Conservation (phyloP, 2,329 filamentous ascomycete species). For the Hansfordia pulvinata region DNA sequence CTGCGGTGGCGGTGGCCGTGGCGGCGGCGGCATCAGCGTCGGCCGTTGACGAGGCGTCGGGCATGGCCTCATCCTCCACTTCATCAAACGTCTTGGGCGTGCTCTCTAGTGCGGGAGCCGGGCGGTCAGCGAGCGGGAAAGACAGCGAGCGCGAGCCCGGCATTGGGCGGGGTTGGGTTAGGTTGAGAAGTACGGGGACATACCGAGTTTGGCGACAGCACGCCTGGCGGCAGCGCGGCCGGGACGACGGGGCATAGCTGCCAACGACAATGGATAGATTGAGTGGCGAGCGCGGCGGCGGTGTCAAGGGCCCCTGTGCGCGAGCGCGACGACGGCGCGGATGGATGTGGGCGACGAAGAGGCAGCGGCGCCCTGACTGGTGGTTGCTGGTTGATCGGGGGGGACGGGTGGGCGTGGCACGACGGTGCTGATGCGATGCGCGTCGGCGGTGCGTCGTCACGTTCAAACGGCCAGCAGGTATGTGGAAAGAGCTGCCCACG, state of each 20-base stretch:
- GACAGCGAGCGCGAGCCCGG: not conserved
- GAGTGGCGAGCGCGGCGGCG: too few species aligned
- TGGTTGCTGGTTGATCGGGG: too few species aligned
- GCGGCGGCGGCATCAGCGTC: conserved; percentile 26
- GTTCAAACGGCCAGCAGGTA: too few species aligned
- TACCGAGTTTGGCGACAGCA: conserved; percentile 27
- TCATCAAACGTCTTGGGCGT: conserved; percentile 30
- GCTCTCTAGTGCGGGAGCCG: conserved; percentile 22
- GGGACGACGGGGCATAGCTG: conserved; percentile 21
- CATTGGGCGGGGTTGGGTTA: conserved; percentile 2
- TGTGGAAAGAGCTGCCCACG: too few species aligned
- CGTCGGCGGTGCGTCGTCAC: too few species aligned
- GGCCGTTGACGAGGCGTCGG: conserved; percentile 23
- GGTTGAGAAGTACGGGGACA: conserved; percentile 5
- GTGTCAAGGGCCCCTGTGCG: too few species aligned
- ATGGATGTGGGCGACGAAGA: too few species aligned
- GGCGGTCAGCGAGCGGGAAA: not conserved
- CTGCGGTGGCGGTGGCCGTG: conserved; percentile 34
- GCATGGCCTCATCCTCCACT: conserved; percentile 30
- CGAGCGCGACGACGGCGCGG: too few species aligned
- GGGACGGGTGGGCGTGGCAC: too few species aligned
- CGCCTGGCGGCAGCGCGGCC: conserved; percentile 29
- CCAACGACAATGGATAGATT: not conserved
- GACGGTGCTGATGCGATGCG: too few species aligned
- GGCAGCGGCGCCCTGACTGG: too few species aligned